Conservation (phyloP, 2,329 filamentous ascomycete genomes). For the Raffaelea deltoideospora region DNA sequence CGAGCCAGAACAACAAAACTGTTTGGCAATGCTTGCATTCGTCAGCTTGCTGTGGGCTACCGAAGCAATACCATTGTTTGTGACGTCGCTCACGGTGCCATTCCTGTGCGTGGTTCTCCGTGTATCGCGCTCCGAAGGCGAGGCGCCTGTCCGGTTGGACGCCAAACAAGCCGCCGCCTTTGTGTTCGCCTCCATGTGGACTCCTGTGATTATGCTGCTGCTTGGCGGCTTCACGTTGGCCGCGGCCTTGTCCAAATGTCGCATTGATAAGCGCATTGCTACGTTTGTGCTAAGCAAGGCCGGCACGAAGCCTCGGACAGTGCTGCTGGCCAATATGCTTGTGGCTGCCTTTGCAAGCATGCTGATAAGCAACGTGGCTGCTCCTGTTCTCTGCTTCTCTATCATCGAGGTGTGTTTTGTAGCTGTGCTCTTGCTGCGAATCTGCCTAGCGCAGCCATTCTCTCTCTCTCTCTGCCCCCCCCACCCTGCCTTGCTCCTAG, state of each 20-base stretch:
- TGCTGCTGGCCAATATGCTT: conserved; percentile 96
- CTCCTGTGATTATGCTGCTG: conserved; percentile 94
- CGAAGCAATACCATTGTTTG: conserved; percentile 94
- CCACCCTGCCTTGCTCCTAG: no score
- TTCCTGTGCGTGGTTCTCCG: conserved; percentile 80
- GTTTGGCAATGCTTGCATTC: conserved; percentile 81
- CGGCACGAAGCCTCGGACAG: conserved; percentile 75
- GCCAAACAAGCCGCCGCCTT: conserved; percentile 68
- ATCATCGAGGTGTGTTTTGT: conserved; percentile 64
- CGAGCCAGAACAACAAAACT: conserved; percentile 85
- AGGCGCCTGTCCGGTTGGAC: conserved; percentile 50
- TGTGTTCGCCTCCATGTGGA: conserved; percentile 96
- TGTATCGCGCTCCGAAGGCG: conserved; percentile 69
- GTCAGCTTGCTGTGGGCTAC: conserved; percentile 94
- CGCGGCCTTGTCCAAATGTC: conserved; percentile 89
- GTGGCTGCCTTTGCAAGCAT: conserved; percentile 96
- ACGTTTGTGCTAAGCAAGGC: conserved; percentile 94
- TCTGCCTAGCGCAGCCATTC: background rate
- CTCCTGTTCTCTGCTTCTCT: conserved; percentile 90
- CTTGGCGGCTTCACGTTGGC: conserved; percentile 93
- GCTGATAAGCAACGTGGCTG: conserved; percentile 98
- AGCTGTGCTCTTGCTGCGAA: background rate
- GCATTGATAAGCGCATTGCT: conserved; percentile 93
- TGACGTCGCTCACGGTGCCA: conserved; percentile 84
- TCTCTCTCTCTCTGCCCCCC: background rate